Percentiles rank a stretch among this genome's conserved stretches.
phyloP scores from a whole-genome alignment of 1,284 basidiomycete genomes.

The Cryptococcus hybrid region DNA sequence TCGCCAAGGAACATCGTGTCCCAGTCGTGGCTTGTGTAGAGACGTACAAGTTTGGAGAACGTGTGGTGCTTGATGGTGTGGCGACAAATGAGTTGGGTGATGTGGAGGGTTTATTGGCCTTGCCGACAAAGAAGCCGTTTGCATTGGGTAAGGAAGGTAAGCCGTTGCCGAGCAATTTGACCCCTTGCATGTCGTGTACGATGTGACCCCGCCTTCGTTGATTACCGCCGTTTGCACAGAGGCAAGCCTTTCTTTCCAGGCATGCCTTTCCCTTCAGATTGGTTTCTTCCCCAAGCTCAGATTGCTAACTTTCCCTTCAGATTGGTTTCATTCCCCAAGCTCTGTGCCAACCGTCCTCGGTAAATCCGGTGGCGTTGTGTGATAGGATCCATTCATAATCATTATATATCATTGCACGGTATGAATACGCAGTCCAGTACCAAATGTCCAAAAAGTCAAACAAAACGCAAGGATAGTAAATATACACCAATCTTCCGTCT shows the following conservation, averaged over 20 bases:
- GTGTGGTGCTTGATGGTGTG: slow-evolving; percentile 89
- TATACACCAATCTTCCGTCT: not conserved
- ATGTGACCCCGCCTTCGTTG: slow-evolving; percentile 81
- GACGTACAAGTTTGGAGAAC: slow-evolving; percentile 97
- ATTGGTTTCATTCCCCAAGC: slow-evolving; percentile 79
- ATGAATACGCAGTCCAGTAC: slow-evolving; percentile 4
- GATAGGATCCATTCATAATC: not conserved
- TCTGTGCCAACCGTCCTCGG: slow-evolving; percentile 53
- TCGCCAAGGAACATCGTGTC: slow-evolving; percentile 82
- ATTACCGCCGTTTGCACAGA: slow-evolving; percentile 97
- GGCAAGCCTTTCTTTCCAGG: slow-evolving; percentile 56
- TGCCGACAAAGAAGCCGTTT: slow-evolving; percentile 20
- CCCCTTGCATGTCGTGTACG: slow-evolving; percentile 84
- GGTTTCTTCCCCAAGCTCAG: slow-evolving; percentile 75
- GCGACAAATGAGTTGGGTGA: slow-evolving; percentile 92
- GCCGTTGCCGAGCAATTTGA: slow-evolving; percentile 52
- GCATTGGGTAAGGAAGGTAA: slow-evolving; percentile 28
- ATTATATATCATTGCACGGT: slow-evolving; percentile 1
- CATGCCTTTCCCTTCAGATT: slow-evolving; percentile 16
- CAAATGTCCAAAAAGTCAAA: not conserved
- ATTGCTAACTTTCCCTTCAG: slow-evolving; percentile 11
- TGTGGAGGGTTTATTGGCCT: slow-evolving; percentile 27
- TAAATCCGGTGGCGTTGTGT: slow-evolving; percentile 34
- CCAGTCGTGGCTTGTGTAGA: slow-evolving; percentile 97
- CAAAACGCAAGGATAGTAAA: not conserved